Conservation (phyloP, 179 eudicot genomes). For the Silene coronaria region DNA sequence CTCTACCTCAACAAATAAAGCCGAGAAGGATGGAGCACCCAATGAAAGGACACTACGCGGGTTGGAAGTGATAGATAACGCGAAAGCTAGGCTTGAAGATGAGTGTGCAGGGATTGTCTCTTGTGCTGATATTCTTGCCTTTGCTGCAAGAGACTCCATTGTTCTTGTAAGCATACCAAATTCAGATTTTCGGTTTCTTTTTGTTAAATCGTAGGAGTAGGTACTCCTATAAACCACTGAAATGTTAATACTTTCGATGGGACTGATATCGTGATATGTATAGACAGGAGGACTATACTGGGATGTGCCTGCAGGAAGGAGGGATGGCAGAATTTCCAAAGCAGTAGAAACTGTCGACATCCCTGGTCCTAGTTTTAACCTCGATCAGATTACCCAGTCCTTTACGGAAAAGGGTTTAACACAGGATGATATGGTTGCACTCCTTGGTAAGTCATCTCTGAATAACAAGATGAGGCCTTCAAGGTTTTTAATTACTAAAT, state of each 20-base stretch:
- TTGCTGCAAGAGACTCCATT: constrained; percentile 70
- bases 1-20: constrained; percentile 53
- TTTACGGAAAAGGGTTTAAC: constrained; percentile 60
- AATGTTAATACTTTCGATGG: background rate
- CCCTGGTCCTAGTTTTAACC: constrained; percentile 42
- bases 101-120: constrained; percentile 57
- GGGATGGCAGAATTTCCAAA: constrained; percentile 63
- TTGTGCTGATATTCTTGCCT: constrained; percentile 85
- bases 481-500: background rate
- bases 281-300: constrained; percentile 18
- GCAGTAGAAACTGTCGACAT: constrained; percentile 47
- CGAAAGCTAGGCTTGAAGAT: constrained; percentile 58
- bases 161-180: constrained; percentile 43
- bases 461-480: background rate
- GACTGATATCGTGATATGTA: background rate
- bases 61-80: constrained; percentile 61
- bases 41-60: constrained; percentile 62
- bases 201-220: background rate
- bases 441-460: constrained; percentile 44
- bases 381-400: constrained; percentile 41
- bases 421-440: constrained; percentile 72
- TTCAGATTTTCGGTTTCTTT: background rate
- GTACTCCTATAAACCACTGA: background rate
- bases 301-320: constrained; percentile 72
- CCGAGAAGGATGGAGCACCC: constrained; percentile 70